Evolutionary conservation across 805 yeast species (phyloP), one percentile per base, ranked within the genome.

Genomic region (Myxozyma monticola): DNA sequence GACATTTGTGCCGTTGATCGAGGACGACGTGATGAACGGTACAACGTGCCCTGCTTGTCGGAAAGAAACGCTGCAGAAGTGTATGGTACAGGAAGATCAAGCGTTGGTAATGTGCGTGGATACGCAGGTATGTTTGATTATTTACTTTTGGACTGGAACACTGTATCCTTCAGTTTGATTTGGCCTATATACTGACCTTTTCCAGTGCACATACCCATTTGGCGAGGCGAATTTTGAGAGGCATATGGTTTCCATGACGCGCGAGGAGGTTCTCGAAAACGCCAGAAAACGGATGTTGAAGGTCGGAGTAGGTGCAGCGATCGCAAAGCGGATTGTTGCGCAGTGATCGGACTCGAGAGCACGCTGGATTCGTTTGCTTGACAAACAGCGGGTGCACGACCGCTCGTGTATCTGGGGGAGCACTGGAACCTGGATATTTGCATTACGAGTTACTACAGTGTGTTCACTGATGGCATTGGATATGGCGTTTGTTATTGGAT

Each of bases 31-130:
- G n/a, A n/a, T n/a, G n/a, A n/a, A n/a, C n/a, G n/a, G n/a, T n/a
- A n/a, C n/a, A n/a, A n/a, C n/a, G n/a, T 50, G 54, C 21, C 54
- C 54, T 12, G 40, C 25, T 14, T 50, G 54, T 21, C 42, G 42
- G 18, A 25, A 41, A 37, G 20, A 17, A 7, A 29, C 50, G 12
- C 30, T 50, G 26, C 49, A 42, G 21, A 34, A 36, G n/a, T 45
- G 54, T 21, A 12, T 50, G 47, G 36, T 50, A 6, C 43, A 45
- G 2, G 43, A 40, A n/a, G 37, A 40, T 21, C 15, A 12, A 6
- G 49, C 54, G 12, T 12, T 50, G 10, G 4, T 40, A 17, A 45
- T 50, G 39, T 50, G 54, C 29, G 24, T 37, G 14, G 50, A 50
- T 22, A 40, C 35, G 7, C 12, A 41, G 18, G 49, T 45, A 25